Percentiles rank a stretch among this genome's conserved stretches.
These are phyloP conservation scores for Blastomyces parvus DNA, from an alignment of 2,329 filamentous ascomycete species.

Conservation along the genomic window DNA sequence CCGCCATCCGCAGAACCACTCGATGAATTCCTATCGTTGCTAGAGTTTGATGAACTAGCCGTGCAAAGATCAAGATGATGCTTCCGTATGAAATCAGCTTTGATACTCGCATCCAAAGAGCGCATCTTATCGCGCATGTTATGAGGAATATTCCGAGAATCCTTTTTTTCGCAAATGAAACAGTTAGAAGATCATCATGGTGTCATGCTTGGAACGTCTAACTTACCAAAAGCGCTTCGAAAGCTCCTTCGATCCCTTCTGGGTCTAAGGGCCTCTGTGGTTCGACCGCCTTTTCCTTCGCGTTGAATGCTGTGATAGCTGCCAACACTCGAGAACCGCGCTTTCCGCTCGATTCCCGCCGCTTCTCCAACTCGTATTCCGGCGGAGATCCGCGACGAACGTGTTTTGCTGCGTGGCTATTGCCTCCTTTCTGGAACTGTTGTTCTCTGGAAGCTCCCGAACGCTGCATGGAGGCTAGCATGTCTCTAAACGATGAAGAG, in stretches of 20 bases:
- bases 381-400: slow-evolving; percentile 5
- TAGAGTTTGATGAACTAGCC: slow-evolving; percentile 37
- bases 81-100: slow-evolving; percentile 89
- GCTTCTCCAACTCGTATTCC: slow-evolving; percentile 8
- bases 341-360: slow-evolving; percentile 31
- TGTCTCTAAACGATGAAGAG: slow-evolving; percentile 32
- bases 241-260: slow-evolving; percentile 52
- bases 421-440: slow-evolving; percentile 16
- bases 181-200: slow-evolving; percentile 34
- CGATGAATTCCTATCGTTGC: slow-evolving; percentile 16
- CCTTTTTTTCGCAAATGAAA: slow-evolving; percentile 45
- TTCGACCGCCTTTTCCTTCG: slow-evolving; percentile 43
- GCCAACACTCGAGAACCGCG: slow-evolving; percentile 51
- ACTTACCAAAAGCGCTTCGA: slow-evolving; percentile 51
- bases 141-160: slow-evolving; percentile 85
- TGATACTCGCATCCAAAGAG: slow-evolving; percentile 76
- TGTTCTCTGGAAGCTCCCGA: slow-evolving; percentile 9
- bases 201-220: slow-evolving; percentile 42
- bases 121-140: slow-evolving; percentile 94
- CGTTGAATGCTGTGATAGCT: slow-evolving; percentile 54
- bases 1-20: not conserved
- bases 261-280: slow-evolving; percentile 37
- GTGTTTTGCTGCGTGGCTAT: not conserved
- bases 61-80: slow-evolving; percentile 59
- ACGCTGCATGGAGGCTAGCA: slow-evolving; percentile 23